Base-by-base conservation (phyloP, 805 yeast species). In the Saccharomycopsis sp. region DNA sequence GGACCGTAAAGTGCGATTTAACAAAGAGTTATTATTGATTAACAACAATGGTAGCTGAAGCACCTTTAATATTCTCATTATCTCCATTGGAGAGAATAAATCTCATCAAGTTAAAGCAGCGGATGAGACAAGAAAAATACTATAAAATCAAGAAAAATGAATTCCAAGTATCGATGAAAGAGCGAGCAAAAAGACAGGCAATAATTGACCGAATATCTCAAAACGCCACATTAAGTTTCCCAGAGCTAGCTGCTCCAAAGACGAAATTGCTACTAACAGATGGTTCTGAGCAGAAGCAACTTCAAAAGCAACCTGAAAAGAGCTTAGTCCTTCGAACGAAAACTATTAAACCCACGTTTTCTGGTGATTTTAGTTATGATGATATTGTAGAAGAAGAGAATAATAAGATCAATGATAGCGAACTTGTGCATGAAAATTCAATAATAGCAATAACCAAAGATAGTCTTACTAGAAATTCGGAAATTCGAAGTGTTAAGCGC, bases 341-440 rank as follows among this genome's bases (percentile, higher is more conserved):
- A n/a, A n/a, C n/a, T n/a, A n/a, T 31, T 31, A 31, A 31, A 8
- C 35, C 35, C 5, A 38, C 17, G 1, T 38, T 46, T 26, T 20
- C 36, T 16, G 47, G 27, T 4, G 37, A 38, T 39, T 43, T 43
- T 20, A 31, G 23, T 43, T 43, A 47, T 21, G 47, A 39, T 37
- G 51, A 47, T 43, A 34, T 39, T 4, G 19, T 47, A 14, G 38
- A n/a, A 5, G 44, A 47, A 17, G 51, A 47, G 31, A 39, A 43
- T 28, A 38, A 36, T 4, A 41, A 35, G 21, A 36, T 38, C 14
- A 40, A 24, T 17, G 13, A 22, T 7, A 43, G n/a, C 8, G 41
- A 43, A n/a, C 3, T 31, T 27, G 2, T 28, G 8, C 28, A 40
- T 29, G 43, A 40, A 23, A 27, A 28, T 17, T 40, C 43, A 6